Evolutionary conservation across 2,329 filamentous ascomycete genomes (phyloP), one percentile per base, ranked within the genome.

Genomic region (Stagonosporopsis tanaceti): DNA sequence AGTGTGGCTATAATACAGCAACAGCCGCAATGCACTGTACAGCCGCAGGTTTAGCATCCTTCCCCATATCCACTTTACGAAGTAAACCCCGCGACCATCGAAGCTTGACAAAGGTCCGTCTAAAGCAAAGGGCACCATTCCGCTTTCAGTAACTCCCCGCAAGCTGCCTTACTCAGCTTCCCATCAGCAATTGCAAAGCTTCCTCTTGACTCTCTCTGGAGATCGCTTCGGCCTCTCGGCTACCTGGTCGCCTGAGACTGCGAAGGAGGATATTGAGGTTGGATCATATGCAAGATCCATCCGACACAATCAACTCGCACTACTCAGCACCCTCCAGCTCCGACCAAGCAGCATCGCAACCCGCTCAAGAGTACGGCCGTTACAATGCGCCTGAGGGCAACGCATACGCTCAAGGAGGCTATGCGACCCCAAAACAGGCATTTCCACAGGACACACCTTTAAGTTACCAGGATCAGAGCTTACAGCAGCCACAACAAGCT

Each of bases 251-350:
- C 47, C 44, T 61, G 59, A 61, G 59, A 66, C 47, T 62, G 61
- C 53, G 60, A 50, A 47, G 60, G 54, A 27, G 47, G 34, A 51
- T 51, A 44, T 41, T 30, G 38, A 46, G 54, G 51, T 54, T 62
- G 61, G 59, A 61, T 50, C 52, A 52, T 57, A 76, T 76, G 73
- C 67, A 69, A 54, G 67, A 72, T 60, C 67, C 62, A 50, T 48
- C 65, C 39, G 57, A 60, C 52, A 62, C 57, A 38, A 64, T 61
- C 39, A 63, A 63, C 45, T 59, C 63, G 32, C 63, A 62, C 62
- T 71, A 71, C 54, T 71, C 70, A 62, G 71, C 56, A 67, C 69
- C 70, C 63, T 69, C 64, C 68, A 70, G 65, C 65, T 68, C 67
- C 71, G 72, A 74, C 68, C 72, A 74, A 67, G 62, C 71, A 51